phyloP scores from a whole-genome alignment of 805 yeast species.

The Yamadazyma paraphyllophila region DNA sequence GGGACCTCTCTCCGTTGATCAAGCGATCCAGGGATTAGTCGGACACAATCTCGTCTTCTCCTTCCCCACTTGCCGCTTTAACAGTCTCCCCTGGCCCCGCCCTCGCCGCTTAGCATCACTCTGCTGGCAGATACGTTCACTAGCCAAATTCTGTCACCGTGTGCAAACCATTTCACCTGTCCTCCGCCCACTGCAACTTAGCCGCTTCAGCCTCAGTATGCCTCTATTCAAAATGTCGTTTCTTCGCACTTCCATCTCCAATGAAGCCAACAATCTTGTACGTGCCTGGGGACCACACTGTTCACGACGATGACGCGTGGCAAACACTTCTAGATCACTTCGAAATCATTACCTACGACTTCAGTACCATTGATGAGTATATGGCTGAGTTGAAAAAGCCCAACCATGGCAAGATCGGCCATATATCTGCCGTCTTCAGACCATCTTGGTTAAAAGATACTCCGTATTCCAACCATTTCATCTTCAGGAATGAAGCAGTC shows the following conservation, averaged over 20 bases:
- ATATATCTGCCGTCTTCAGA: constrained; percentile 35
- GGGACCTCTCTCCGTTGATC: too few species aligned
- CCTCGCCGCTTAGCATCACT: too few species aligned
- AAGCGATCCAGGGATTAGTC: too few species aligned
- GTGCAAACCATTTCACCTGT: too few species aligned
- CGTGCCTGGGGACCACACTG: constrained; percentile 35
- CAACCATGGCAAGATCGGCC: constrained; percentile 30
- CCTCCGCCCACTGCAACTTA: too few species aligned
- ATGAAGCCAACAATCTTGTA: constrained; percentile 34
- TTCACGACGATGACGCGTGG: constrained; percentile 40
- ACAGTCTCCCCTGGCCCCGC: too few species aligned
- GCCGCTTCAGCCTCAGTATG: too few species aligned
- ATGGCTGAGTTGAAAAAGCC: constrained; percentile 33
- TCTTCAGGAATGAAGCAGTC: constrained; percentile 32
- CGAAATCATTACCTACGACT: constrained; percentile 32
- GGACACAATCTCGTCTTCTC: too few species aligned
- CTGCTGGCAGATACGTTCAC: too few species aligned
- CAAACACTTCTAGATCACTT: constrained; percentile 31
- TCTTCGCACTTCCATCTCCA: background rate
- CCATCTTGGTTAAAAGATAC: constrained; percentile 38
- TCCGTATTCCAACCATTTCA: constrained; percentile 36
- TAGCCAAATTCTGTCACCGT: too few species aligned
- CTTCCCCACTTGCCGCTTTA: too few species aligned
- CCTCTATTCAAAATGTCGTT: background rate
- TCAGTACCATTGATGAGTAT: constrained; percentile 31